These are phyloP conservation scores for Adansonia madagascariensis DNA, from an alignment of 441 rosid species.

Conservation along the genomic window DNA sequence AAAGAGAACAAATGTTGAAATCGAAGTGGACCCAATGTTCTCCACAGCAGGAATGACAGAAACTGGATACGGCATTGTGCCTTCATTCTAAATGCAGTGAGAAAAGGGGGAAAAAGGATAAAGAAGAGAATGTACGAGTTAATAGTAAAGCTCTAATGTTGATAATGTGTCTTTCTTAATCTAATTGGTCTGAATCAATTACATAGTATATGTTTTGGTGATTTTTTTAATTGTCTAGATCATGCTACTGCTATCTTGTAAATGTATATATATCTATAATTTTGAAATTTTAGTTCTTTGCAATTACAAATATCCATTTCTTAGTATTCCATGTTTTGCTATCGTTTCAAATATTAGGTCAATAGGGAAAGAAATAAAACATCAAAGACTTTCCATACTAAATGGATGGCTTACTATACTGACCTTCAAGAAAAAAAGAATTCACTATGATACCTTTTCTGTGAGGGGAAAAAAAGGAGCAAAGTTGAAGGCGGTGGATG, in stretches of 20 bases:
- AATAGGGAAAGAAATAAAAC: neutral
- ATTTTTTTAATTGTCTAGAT: constrained; percentile 32
- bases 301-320: neutral
- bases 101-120: neutral
- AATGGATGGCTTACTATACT: neutral
- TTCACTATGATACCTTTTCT: neutral
- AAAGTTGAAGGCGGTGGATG: constrained; percentile 1
- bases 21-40: constrained; percentile 65
- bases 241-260: constrained; percentile 39
- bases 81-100: constrained; percentile 51
- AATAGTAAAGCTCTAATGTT: constrained; percentile 29
- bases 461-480: neutral
- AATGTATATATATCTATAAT: constrained; percentile 33
- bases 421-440: neutral
- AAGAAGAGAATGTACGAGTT: constrained; percentile 5
- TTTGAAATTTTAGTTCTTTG: constrained; percentile 26
- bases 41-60: constrained; percentile 55
- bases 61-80: constrained; percentile 67
- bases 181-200: constrained; percentile 27
- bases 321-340: neutral
- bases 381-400: neutral
- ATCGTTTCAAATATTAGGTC: neutral
- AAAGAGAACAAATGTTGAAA: constrained; percentile 64
- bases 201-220: constrained; percentile 22
- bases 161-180: constrained; percentile 33